Base-by-base conservation (phyloP, 1,284 basidiomycete genomes). In the Tremellales sp. region DNA sequence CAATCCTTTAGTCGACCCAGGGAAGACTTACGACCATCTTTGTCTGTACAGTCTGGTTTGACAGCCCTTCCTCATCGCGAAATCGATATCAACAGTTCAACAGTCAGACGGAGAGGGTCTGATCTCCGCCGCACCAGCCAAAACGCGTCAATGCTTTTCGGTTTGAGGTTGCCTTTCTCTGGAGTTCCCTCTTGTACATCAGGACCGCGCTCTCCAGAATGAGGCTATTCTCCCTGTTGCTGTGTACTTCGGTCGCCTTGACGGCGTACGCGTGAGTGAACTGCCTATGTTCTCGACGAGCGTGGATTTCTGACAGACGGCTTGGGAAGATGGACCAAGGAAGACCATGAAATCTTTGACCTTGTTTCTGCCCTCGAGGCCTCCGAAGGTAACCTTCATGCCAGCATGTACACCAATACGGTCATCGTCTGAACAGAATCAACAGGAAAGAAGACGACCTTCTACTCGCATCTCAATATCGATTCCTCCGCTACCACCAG, bases 261-360 rank as follows among this genome's bases (percentile, higher is more conserved):
- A 24, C 37, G 37, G 37, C 37, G 9, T 39, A 39, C 21, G 37
- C 37, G 37, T 39, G 16, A 25, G 37, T 25, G 13, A n/a, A n/a
- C n/a, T n/a, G n/a, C n/a, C n/a, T n/a, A n/a, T n/a, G n/a, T n/a
- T n/a, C n/a, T n/a, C n/a, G n/a, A n/a, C n/a, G n/a, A n/a, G n/a
- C n/a, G n/a, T n/a, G n/a, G n/a, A n/a, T n/a, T n/a, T n/a, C n/a
- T n/a, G n/a, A n/a, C n/a, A n/a, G n/a, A n/a, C n/a, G n/a, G n/a
- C n/a, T n/a, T 19, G 14, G 9, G 16, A 27, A 69, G 66, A 3
- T 71, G 66, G 63, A 48, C 58, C 22, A 65, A 90, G 83, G 85
- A 91, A 71, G 89, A 93, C 75, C 79, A 92, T 76, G 92, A 97
- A 73, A 92, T 97, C 44, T 97, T 97, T 64, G 92, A 95, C 74